A percentile compares a stretch with the other conserved stretches of the same genome.
Conservation (phyloP, 306 rosid genomes). For the Pyrus pyrifolia region DNA sequence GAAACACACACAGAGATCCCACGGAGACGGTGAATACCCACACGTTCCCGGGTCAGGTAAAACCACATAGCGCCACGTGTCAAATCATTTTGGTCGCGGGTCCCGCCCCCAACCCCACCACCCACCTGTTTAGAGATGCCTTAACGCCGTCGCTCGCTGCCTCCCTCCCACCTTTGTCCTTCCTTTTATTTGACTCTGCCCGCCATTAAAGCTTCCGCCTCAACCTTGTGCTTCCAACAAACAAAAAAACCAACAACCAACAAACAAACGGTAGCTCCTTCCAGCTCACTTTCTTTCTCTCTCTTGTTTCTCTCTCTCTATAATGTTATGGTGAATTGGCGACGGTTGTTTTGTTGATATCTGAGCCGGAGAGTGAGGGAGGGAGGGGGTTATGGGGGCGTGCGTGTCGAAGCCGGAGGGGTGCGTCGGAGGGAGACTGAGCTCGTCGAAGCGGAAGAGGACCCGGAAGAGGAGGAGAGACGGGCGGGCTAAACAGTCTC, state of each 20-base stretch:
- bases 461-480: slow-evolving; percentile 30
- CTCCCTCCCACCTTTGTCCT: not conserved
- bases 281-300: not conserved
- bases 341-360: slow-evolving; percentile 10
- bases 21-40: not conserved
- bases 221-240: not conserved
- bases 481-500: slow-evolving; percentile 46
- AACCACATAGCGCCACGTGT: slow-evolving; percentile 29
- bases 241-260: not conserved
- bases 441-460: slow-evolving; percentile 37
- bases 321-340: slow-evolving; percentile 8
- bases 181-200: not conserved
- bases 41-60: not conserved
- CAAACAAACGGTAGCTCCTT: slow-evolving; percentile 22
- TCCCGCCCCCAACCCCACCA: not conserved
- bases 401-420: slow-evolving; percentile 70
- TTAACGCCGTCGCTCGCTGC: slow-evolving; percentile 20
- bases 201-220: slow-evolving; percentile 12
- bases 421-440: slow-evolving; percentile 52
- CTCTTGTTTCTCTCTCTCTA: slow-evolving; percentile 17
- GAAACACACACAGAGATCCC: not conserved
- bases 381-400: slow-evolving; percentile 53
- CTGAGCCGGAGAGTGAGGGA: slow-evolving; percentile 6
- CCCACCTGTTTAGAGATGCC: slow-evolving; percentile 5
- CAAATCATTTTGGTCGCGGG: not conserved